phyloP scores from a whole-genome alignment of 208 protist genomes.

The Leishmania mexicana region DNA sequence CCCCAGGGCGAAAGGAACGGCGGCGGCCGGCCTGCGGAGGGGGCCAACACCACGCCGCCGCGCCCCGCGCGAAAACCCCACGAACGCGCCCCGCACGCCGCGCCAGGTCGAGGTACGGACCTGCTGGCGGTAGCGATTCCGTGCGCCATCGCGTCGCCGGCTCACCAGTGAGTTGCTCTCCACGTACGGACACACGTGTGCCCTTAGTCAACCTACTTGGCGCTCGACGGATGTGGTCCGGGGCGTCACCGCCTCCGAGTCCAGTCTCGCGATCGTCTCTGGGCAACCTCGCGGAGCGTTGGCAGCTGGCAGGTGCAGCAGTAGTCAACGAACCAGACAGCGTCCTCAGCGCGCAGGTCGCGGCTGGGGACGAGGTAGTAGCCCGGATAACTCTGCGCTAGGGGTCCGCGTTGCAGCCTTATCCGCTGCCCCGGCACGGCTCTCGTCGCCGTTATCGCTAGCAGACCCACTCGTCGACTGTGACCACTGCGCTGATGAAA shows the following conservation, averaged over 20 bases:
- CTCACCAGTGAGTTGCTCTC: conserved; percentile 35
- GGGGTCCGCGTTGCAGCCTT: not conserved
- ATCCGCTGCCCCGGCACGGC: not conserved
- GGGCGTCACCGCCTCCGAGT: conserved; percentile 7
- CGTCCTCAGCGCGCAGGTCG: conserved; percentile 35
- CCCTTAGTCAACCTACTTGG: not conserved
- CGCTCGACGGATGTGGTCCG: not conserved
- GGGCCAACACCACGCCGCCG: too few species aligned
- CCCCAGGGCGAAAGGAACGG: too few species aligned
- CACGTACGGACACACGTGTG: conserved; percentile 45
- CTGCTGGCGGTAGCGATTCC: not conserved
- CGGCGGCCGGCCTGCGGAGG: too few species aligned
- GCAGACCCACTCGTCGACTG: not conserved
- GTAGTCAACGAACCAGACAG: conserved; percentile 68
- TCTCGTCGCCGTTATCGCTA: conserved; percentile 24
- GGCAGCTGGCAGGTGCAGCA: conserved; percentile 49
- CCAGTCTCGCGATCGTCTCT: conserved; percentile 35
- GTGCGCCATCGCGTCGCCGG: conserved; percentile 17
- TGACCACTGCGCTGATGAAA: conserved; percentile 32
- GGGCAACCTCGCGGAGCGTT: conserved; percentile 36
- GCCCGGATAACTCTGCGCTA: conserved; percentile 9
- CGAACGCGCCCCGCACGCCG: too few species aligned
- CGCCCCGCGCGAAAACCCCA: too few species aligned
- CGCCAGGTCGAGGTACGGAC: too few species aligned
- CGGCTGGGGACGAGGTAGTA: conserved; percentile 48